Percentiles rank a stretch among this genome's conserved stretches.
Conservation (phyloP, 805 yeast species). For the Lipomyces lipofer region DNA sequence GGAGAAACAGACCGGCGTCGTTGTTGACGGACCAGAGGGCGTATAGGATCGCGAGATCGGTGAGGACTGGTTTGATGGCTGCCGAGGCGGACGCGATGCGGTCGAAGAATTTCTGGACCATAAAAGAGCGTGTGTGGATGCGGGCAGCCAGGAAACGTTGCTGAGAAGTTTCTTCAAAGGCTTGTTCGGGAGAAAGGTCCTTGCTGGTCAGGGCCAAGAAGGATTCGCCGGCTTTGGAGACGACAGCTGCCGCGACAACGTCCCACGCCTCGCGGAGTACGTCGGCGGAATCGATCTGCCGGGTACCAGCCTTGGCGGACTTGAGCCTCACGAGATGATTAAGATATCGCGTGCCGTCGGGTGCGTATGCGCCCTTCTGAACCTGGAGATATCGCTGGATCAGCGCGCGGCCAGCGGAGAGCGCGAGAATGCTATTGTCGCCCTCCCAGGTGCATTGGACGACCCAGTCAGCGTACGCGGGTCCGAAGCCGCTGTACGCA, state of each 20-base stretch:
- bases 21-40: constrained; percentile 67
- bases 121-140: constrained; percentile 43
- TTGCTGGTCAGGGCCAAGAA: constrained; percentile 33
- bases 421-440: constrained; percentile 83
- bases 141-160: constrained; percentile 45
- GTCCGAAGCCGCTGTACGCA: constrained; percentile 87
- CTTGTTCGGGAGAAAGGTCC: constrained; percentile 37
- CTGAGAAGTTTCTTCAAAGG: constrained; percentile 45
- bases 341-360: constrained; percentile 50
- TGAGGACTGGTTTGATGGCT: constrained; percentile 51
- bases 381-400: constrained; percentile 50
- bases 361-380: constrained; percentile 48
- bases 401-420: constrained; percentile 79
- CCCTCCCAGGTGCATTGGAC: constrained; percentile 99
- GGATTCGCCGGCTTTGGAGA: constrained; percentile 40
- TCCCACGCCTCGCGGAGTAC: constrained; percentile 41
- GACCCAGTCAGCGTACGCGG: constrained; percentile 89
- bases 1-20: constrained; percentile 71
- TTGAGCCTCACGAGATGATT: constrained; percentile 25
- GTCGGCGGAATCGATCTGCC: constrained; percentile 20
- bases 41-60: constrained; percentile 59
- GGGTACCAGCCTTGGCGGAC: constrained; percentile 15
- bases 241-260: constrained; percentile 39
- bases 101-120: constrained; percentile 43
- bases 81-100: constrained; percentile 42